These are phyloP conservation scores for Grammothele lineata DNA, from an alignment of 768 basidiomycete species.

Conservation along the genomic window DNA sequence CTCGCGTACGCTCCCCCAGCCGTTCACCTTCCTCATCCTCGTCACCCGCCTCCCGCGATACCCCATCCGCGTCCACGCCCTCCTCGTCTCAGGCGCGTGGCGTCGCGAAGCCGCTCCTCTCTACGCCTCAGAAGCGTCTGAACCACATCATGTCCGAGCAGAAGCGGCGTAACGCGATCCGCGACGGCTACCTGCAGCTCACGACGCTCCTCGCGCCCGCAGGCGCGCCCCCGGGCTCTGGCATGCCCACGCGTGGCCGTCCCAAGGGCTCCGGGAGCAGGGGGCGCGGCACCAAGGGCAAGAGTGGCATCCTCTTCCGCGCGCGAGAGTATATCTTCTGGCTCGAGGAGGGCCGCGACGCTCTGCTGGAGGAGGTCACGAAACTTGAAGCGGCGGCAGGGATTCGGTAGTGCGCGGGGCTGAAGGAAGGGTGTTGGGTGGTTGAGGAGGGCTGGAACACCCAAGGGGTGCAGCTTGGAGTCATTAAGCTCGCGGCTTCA, in stretches of 20 bases:
- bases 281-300: constrained; percentile 67
- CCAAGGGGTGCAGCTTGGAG: too few species aligned
- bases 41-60: constrained; percentile 13
- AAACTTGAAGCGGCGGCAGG: constrained; percentile 66
- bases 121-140: constrained; percentile 81
- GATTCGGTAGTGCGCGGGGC: constrained; percentile 33
- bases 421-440: too few species aligned
- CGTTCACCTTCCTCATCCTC: constrained; percentile 13
- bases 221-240: constrained; percentile 58
- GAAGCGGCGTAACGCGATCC: constrained; percentile 88
- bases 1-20: neutral
- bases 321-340: constrained; percentile 83
- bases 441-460: too few species aligned
- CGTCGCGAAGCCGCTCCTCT: constrained; percentile 58
- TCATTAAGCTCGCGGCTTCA: too few species aligned
- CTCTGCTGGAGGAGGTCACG: constrained; percentile 62
- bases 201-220: constrained; percentile 80
- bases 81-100: neutral
- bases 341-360: constrained; percentile 80
- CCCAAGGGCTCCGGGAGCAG: constrained; percentile 71
- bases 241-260: constrained; percentile 72
- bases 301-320: constrained; percentile 84
- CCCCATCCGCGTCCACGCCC: neutral
- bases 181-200: constrained; percentile 84
- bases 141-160: constrained; percentile 96